phyloP scores from a whole-genome alignment of 768 basidiomycete species.

The Podaxis pistillaris region DNA sequence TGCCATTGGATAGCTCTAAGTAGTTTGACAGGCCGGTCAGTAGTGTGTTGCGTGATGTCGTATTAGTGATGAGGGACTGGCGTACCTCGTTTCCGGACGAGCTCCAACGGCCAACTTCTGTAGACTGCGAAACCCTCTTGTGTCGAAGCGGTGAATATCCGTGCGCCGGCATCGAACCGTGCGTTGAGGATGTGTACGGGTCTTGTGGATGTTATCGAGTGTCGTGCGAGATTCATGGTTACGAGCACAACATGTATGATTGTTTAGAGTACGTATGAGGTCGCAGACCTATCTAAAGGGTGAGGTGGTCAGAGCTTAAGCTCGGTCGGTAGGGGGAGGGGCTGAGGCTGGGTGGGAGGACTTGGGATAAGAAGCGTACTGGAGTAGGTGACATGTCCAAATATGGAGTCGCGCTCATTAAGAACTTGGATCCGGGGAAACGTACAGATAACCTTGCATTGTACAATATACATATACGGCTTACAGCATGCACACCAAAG shows the following conservation, averaged over 20 bases:
- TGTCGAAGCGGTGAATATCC: constrained; percentile 78
- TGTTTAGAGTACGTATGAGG: background rate
- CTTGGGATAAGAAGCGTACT: background rate
- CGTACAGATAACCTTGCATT: background rate
- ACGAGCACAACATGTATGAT: background rate
- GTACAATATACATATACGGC: constrained; percentile 12
- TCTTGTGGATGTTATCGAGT: constrained; percentile 74
- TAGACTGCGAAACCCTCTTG: constrained; percentile 85
- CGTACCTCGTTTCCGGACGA: constrained; percentile 80
- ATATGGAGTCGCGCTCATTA: constrained; percentile 7
- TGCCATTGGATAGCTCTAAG: constrained; percentile 75
- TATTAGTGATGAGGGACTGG: constrained; percentile 5
- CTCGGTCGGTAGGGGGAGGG: constrained; percentile 11
- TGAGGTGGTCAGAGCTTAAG: background rate
- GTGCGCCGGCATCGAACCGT: constrained; percentile 75
- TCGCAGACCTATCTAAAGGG: background rate
- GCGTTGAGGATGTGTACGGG: constrained; percentile 77
- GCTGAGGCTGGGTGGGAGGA: background rate
- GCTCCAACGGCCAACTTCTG: constrained; percentile 68
- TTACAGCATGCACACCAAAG: constrained; percentile 14
- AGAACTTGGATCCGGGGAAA: background rate
- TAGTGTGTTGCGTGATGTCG: background rate
- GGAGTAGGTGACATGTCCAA: constrained; percentile 5
- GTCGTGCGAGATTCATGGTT: constrained; percentile 83
- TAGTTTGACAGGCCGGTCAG: background rate